A percentile compares a stretch with the other conserved stretches of the same genome.
Evolutionary conservation across 148 eudicot species (phyloP).

Genomic region (Polygonum aviculare): DNA sequence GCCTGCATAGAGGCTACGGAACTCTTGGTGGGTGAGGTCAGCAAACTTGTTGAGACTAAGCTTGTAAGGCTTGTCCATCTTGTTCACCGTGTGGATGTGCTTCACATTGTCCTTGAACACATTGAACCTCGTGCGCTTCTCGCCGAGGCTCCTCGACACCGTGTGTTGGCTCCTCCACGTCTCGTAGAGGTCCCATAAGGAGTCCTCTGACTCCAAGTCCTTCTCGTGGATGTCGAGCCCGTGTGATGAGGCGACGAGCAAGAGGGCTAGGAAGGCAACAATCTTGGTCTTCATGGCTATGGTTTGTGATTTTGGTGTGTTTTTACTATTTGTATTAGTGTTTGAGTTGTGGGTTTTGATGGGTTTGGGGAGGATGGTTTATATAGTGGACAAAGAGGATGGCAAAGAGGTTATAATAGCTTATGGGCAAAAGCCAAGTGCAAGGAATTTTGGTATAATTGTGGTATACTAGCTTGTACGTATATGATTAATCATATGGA

Average conservation of each 20-base stretch:
- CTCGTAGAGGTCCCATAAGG: conserved; percentile 21
- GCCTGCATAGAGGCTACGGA: conserved; percentile 16
- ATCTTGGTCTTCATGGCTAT: background rate
- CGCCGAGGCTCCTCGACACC: conserved; percentile 17
- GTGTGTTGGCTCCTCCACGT: conserved; percentile 29
- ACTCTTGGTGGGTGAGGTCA: conserved; percentile 23
- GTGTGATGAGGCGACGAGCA: conserved; percentile 16
- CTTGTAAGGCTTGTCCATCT: conserved; percentile 32
- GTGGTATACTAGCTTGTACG: background rate
- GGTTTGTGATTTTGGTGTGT: background rate
- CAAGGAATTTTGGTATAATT: background rate
- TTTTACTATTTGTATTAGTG: background rate
- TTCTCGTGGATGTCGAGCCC: conserved; percentile 17
- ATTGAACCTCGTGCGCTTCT: conserved; percentile 25
- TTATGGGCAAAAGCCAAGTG: background rate
- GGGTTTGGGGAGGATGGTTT: background rate
- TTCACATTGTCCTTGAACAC: conserved; percentile 32
- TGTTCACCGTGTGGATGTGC: conserved; percentile 17
- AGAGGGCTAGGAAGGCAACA: conserved; percentile 12
- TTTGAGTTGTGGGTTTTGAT: background rate
- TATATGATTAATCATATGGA: too few species aligned
- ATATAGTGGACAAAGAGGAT: background rate
- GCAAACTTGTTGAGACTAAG: conserved; percentile 29
- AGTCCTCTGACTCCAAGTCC: conserved; percentile 22
- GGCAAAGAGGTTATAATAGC: background rate